phyloP scores from a whole-genome alignment of 176 grass and related monocot genomes.

The Avena eriantha region DNA sequence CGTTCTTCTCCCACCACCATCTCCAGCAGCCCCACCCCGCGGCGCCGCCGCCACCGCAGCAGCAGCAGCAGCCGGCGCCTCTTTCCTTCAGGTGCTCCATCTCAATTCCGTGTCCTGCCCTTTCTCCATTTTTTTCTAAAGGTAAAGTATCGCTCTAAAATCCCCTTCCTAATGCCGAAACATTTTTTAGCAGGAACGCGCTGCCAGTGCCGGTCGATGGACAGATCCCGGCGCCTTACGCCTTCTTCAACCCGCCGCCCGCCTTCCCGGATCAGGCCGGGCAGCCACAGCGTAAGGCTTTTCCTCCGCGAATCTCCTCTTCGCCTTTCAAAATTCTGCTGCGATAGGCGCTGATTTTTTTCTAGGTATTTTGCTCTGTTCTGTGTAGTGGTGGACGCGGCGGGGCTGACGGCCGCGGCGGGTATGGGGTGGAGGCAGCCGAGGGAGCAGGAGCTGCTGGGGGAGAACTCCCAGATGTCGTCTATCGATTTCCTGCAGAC shows the following conservation, averaged over 20 bases:
- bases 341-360: constrained; percentile 43
- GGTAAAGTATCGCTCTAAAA: constrained; percentile 38
- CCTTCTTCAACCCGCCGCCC: constrained; percentile 72
- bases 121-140: not conserved
- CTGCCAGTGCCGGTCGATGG: constrained; percentile 80
- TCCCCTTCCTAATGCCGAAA: constrained; percentile 37
- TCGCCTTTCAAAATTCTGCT: constrained; percentile 23
- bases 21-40: constrained; percentile 66
- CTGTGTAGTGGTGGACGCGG: constrained; percentile 68
- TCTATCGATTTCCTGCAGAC: constrained; percentile 98
- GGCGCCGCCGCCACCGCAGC: constrained; percentile 38
- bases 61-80: constrained; percentile 57
- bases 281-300: constrained; percentile 69
- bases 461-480: constrained; percentile 98
- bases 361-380: constrained; percentile 26
- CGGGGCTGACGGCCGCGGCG: constrained; percentile 70
- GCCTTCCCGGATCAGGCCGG: constrained; percentile 78
- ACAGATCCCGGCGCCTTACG: constrained; percentile 72
- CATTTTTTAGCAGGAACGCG: constrained; percentile 64
- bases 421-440: constrained; percentile 77
- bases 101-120: constrained; percentile 37
- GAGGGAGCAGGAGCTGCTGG: constrained; percentile 91
- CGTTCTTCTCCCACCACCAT: constrained; percentile 80
- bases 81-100: constrained; percentile 59
- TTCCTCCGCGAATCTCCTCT: constrained; percentile 12